Base-by-base conservation (phyloP, 768 basidiomycete genomes). In the Collybia sp. region DNA sequence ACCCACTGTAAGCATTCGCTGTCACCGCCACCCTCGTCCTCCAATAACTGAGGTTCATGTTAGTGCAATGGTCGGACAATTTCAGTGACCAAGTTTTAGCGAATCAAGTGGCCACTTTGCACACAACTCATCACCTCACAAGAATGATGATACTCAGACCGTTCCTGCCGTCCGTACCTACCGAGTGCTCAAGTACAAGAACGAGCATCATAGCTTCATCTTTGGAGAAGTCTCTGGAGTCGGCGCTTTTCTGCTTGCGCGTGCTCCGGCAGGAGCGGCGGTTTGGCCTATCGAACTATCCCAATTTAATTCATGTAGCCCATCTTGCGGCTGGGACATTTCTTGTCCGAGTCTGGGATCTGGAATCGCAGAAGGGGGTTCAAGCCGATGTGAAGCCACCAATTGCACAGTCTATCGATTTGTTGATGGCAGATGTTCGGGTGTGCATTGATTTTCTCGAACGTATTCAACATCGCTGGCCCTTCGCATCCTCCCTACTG, bases 141-240 rank as follows among this genome's bases (percentile, higher is more conserved):
- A 75, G 79, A 58, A 85, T 89, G 58, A 65, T 86, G 43, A 73
- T 89, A 25, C 81, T 86, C 58, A 77, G 87, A 25, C 80, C 83
- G 1, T 85, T 85, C 62, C 76, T 86, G 33, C 75, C 73, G 13
- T 58, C 67, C 5, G 35, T 37, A 18, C n/a, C 35, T 10, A 8
- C 17, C 35, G 35, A 37, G 35, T 13, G 35, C 35, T 37, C n/a
- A 25, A 25, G 25, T 25, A 25, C 8, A 25, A 25, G 25, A 25
- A 25, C 25, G 25, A 8, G 25, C 8, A 4, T 25, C 8, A 25
- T 25, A 25, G 8, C 25, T 25, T 25, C 25, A 8, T 25, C 25
- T 8, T 25, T 25, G 25, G 25, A 25, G 25, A 25, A 25, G 25
- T 25, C 25, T 25, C 8, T 25, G 25, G 25, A 25, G 25, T 25